Base-by-base conservation (phyloP, 2,329 filamentous ascomycete genomes). In the Blastomyces gilchristii region DNA sequence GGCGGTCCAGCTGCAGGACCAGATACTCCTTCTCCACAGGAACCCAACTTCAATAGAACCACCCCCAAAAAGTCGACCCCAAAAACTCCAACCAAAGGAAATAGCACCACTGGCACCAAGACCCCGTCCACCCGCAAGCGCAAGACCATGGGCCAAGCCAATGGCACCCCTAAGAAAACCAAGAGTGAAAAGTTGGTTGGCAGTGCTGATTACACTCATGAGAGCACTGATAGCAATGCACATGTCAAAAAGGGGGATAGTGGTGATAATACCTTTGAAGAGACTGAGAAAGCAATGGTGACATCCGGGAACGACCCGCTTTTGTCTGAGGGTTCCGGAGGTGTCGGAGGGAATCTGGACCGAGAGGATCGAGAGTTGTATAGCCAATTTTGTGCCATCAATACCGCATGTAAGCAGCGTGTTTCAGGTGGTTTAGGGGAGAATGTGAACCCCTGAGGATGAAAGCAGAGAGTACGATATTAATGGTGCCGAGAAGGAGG, bases 21-120 rank as follows among this genome's bases (percentile, higher is more conserved):
- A 8, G 52, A 62, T 11, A 50, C 52, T n/a, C 64, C 59, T 22
- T 58, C 41, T 14, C 43, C 18, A 59, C 56, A 37, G 62, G 60
- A 67, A 11, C 60, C 69, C 59, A 70, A 69, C 58, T 68, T 67
- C 56, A 69, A 66, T 41, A 63, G 63, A 12, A 64, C 67, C 60
- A 71, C 72, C 12, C 62, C 61, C 37, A 62, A 63, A 62, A 66
- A 64, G 50, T 62, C 69, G 25, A 61, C 67, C 3, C 63, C 66
- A 5, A 31, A 61, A 11, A 66, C 67, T 56, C 58, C 16, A 54
- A 69, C 71, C 58, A 73, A 74, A 65, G 52, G 66, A 53, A 66
- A 69, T 66, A 60, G 65, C 50, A 60, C 28, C 12, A 6, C 18
- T n/a, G 52, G 50, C 11, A 62, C 39, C 67, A 68, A 59, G 69